These are phyloP conservation scores for Phytophthora nicotianae DNA, from an alignment of 352 stramenopile species.

Conservation along the genomic window DNA sequence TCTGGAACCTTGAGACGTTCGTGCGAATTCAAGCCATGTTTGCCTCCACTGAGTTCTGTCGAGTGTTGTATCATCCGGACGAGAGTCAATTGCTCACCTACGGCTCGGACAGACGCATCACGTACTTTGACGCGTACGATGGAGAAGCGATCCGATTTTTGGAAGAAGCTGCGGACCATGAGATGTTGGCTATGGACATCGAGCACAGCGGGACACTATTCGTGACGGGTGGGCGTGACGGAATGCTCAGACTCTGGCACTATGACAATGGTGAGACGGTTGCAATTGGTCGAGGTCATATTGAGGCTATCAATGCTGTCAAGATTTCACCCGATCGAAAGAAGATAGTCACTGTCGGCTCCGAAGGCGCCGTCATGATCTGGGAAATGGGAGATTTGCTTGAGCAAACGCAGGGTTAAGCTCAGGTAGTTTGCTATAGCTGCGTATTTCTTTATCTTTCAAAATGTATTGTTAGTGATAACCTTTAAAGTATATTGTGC, in stretches of 20 bases:
- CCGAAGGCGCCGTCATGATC: slow-evolving; percentile 96
- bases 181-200: slow-evolving; percentile 95
- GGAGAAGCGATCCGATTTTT: slow-evolving; percentile 94
- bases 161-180: slow-evolving; percentile 87
- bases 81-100: slow-evolving; percentile 96
- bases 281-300: slow-evolving; percentile 91
- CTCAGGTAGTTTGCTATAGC: not conserved
- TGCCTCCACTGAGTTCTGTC: slow-evolving; percentile 94
- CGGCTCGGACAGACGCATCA: slow-evolving; percentile 95
- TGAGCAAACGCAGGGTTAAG: slow-evolving; percentile 22
- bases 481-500: not conserved
- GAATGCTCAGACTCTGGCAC: slow-evolving; percentile 94
- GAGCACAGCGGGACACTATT: slow-evolving; percentile 90
- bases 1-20: slow-evolving; percentile 95
- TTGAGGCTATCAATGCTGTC: slow-evolving; percentile 92
- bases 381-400: slow-evolving; percentile 87
- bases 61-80: slow-evolving; percentile 95
- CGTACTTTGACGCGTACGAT: slow-evolving; percentile 97
- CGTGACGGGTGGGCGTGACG: slow-evolving; percentile 91
- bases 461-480: too few species aligned
- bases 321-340: slow-evolving; percentile 93
- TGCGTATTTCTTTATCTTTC: too few species aligned
- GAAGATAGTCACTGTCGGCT: slow-evolving; percentile 93
- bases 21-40: slow-evolving; percentile 95
- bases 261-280: slow-evolving; percentile 96